Conservation (phyloP, 2,329 filamentous ascomycete genomes). For the Lachnellula occidentalis region DNA sequence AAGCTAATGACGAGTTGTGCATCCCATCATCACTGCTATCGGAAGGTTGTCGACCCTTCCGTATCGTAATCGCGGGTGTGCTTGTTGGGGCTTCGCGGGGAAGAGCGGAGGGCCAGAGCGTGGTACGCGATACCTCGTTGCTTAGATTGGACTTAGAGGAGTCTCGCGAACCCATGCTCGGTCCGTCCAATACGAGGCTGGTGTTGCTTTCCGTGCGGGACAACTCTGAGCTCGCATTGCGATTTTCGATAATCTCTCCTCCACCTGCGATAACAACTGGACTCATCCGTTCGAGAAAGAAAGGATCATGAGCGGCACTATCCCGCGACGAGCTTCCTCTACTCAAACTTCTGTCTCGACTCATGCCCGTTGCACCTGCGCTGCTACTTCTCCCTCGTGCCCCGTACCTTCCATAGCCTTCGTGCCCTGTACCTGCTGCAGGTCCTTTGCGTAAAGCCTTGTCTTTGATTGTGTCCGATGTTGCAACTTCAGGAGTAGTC, state of each 20-base stretch:
- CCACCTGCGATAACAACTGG: slow-evolving; percentile 60
- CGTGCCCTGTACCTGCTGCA: slow-evolving; percentile 87
- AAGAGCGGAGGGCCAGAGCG: slow-evolving; percentile 50
- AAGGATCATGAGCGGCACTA: slow-evolving; percentile 48
- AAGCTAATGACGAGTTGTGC: slow-evolving; percentile 48
- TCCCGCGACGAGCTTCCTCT: slow-evolving; percentile 46
- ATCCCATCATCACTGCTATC: slow-evolving; percentile 53
- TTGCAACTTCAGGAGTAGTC: slow-evolving; percentile 45
- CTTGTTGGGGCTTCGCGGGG: slow-evolving; percentile 33
- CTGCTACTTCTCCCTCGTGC: slow-evolving; percentile 60
- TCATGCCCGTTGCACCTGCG: slow-evolving; percentile 42
- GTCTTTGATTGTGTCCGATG: slow-evolving; percentile 48
- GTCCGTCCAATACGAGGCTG: slow-evolving; percentile 38
- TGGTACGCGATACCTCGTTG: slow-evolving; percentile 37
- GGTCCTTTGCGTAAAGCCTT: slow-evolving; percentile 67
- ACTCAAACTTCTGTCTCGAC: slow-evolving; percentile 30
- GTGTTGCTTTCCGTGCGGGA: slow-evolving; percentile 46
- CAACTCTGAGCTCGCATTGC: slow-evolving; percentile 47
- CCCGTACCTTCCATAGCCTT: slow-evolving; percentile 68
- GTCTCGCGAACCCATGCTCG: slow-evolving; percentile 40
- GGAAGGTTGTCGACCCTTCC: slow-evolving; percentile 35
- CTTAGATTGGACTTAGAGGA: slow-evolving; percentile 21
- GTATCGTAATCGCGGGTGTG: slow-evolving; percentile 10
- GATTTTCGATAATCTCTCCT: slow-evolving; percentile 56
- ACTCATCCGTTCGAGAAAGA: slow-evolving; percentile 56